These are phyloP conservation scores for Cladophialophora yegresii DNA, from an alignment of 2,329 filamentous ascomycete species.

Conservation along the genomic window DNA sequence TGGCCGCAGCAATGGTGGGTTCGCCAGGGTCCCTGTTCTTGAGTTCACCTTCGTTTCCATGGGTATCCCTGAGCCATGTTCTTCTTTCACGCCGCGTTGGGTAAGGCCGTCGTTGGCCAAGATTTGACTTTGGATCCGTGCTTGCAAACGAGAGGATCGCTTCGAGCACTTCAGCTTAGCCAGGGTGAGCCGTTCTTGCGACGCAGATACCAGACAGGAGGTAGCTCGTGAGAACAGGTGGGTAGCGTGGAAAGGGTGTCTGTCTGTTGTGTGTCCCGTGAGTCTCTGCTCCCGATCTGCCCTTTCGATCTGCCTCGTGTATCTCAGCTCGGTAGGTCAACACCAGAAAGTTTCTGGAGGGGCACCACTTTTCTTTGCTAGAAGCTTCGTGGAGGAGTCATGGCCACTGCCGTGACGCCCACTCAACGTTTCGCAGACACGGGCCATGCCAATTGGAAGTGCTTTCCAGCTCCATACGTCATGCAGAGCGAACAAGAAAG, in stretches of 20 bases:
- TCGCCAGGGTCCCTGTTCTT: neutral
- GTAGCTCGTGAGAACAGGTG: slow-evolving; percentile 18
- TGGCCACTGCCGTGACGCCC: slow-evolving; percentile 9
- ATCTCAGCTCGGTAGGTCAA: slow-evolving; percentile 2
- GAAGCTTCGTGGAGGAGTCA: neutral
- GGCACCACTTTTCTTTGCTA: slow-evolving; percentile 6
- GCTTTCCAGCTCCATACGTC: slow-evolving; percentile 5
- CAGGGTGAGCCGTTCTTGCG: neutral
- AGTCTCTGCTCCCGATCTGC: neutral
- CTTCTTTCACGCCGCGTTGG: slow-evolving; percentile 5
- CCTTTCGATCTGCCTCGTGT: slow-evolving; percentile 11
- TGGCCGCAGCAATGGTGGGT: neutral
- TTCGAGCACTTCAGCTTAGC: slow-evolving; percentile 13
- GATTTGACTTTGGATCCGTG: neutral
- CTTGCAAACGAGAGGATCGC: slow-evolving; percentile 2
- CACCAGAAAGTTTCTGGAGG: neutral
- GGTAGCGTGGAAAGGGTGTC: slow-evolving; percentile 10
- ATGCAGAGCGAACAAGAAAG: slow-evolving; percentile 3
- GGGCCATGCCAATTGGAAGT: neutral
- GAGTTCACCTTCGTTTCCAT: neutral
- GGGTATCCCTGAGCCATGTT: slow-evolving; percentile 5
- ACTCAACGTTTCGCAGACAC: neutral
- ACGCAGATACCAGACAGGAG: slow-evolving; percentile 14
- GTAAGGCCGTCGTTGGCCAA: slow-evolving; percentile 6
- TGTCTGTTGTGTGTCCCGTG: neutral